Evolutionary conservation across 176 grass and related monocot species (phyloP).

Genomic region (Avena insularis): DNA sequence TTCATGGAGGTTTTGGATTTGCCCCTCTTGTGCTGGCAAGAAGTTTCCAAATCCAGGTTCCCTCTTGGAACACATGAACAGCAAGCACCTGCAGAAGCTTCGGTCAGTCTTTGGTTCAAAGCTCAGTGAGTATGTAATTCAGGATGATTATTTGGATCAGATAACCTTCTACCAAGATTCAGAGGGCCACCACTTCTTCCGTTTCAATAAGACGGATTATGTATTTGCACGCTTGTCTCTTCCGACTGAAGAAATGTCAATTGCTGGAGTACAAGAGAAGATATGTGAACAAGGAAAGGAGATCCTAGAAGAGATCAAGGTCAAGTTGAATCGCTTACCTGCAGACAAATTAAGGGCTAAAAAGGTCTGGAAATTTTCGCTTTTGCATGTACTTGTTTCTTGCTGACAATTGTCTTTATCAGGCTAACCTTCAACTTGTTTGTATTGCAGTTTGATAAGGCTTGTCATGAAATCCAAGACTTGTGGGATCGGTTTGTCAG

Average conservation of each 20-base stretch:
- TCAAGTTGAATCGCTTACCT: neutral
- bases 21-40: neutral
- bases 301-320: neutral
- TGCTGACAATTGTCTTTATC: neutral
- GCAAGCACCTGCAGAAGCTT: neutral
- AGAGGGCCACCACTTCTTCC: neutral
- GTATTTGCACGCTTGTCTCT: neutral
- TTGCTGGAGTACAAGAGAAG: neutral
- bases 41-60: neutral
- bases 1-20: slow-evolving; percentile 15
- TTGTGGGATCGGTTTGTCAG: neutral
- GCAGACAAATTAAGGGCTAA: neutral
- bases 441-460: neutral
- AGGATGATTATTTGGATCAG: neutral
- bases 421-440: neutral
- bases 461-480: neutral
- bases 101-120: neutral
- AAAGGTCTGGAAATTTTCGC: neutral
- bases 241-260: neutral
- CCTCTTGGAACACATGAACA: slow-evolving; percentile 1
- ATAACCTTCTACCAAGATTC: neutral
- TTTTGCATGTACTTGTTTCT: neutral
- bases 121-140: neutral
- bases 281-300: neutral
- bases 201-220: neutral